Evolutionary conservation across 441 rosid species (phyloP), one percentile per base, ranked within the genome.

Genomic region (Gossypium gossypioides): DNA sequence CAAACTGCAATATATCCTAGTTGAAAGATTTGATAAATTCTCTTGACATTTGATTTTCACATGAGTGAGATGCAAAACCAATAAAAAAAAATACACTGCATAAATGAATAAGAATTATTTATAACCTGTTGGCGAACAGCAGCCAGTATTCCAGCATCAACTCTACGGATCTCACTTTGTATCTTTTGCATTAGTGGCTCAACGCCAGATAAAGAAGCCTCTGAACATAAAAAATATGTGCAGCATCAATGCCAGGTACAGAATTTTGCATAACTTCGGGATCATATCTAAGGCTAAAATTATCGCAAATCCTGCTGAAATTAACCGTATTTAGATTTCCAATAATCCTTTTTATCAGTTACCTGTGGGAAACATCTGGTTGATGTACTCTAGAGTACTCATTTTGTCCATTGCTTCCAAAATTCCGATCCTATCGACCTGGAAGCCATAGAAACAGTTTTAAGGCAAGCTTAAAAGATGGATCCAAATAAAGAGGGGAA

Each of bases 341-440:
- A 19, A 62, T 62, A 22, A 64, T 64, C 69, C 10, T n/a, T 56
- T 27, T 57, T 10, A 16, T 10, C 44, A 70, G 25, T 27, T 48
- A 95, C 99, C 98, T 81, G 98, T 90, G 48, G 99, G 99, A 59
- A 96, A 96, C 99, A 96, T 96, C 82, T 96, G 99, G 82, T 96
- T 96, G 77, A 96, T 93, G 82, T 91, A 93, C 80, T 96, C 97
- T 76, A 96, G 67, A 24, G 97, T 89, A 77, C 97, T 90, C 21
- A 96, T 86, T 83, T 91, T 96, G 79, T 91, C 98, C 99, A 93
- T 96, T 25, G 81, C 78, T 77, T 37, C 68, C 4, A 18, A 55
- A 24, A 51, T 48, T 32, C 34, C 13, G 64, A 22, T 62, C 27
- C 62, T 51, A 52, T 51, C 48, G 48, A 59, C 40, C 74, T 58